Percentiles rank a stretch among this genome's conserved stretches.
Evolutionary conservation across 2,329 filamentous ascomycete species (phyloP).

Genomic region (Lomentospora prolificans): DNA sequence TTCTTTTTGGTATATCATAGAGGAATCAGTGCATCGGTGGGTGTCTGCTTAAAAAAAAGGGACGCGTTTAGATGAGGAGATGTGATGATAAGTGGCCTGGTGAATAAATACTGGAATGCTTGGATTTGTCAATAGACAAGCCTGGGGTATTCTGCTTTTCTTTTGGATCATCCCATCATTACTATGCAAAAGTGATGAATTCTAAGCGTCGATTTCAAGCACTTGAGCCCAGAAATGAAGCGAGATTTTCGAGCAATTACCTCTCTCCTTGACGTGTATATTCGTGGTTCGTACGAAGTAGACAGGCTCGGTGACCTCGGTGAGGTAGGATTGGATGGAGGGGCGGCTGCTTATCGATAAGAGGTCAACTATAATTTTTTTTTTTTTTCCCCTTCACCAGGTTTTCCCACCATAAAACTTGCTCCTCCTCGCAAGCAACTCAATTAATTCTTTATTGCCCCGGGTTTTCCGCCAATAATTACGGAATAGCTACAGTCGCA

Average conservation of each 20-base stretch:
- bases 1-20: neutral
- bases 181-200: no score
- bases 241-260: no score
- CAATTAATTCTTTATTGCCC: neutral
- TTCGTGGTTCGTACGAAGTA: neutral
- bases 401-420: neutral
- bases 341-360: slow-evolving; percentile 12
- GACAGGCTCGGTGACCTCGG: slow-evolving; percentile 5
- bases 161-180: neutral
- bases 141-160: neutral
- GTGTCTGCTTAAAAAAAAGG: neutral
- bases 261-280: no score
- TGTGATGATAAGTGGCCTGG: neutral
- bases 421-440: neutral
- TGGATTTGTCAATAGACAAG: neutral
- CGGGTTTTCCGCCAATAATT: slow-evolving; percentile 7
- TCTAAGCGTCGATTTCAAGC: no score
- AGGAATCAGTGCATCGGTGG: neutral
- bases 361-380: slow-evolving; percentile 6
- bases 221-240: no score
- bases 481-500: neutral
- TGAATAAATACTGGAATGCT: neutral
- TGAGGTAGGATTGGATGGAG: neutral
- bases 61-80: neutral
- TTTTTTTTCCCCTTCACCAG: slow-evolving; percentile 2